These are phyloP conservation scores for Penicillium lividum DNA, from an alignment of 495 filamentous ascomycete genomes.

Conservation along the genomic window DNA sequence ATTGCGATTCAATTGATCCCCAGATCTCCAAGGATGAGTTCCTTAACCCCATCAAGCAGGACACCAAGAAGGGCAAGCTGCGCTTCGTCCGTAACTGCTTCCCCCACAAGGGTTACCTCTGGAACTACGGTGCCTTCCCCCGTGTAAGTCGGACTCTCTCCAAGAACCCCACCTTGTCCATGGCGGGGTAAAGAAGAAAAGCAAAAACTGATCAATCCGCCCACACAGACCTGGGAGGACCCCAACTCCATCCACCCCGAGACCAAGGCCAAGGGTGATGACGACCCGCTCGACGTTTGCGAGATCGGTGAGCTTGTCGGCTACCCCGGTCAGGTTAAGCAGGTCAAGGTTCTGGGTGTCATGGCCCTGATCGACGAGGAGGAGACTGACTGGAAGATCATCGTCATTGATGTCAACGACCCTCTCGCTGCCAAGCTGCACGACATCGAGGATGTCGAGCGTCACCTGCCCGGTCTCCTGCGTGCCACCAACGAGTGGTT, in stretches of 20 bases:
- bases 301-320: slow-evolving; percentile 98
- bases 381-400: slow-evolving; percentile 99
- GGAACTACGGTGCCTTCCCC: slow-evolving; percentile 99
- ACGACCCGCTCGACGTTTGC: slow-evolving; percentile 98
- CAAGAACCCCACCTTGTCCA: background rate
- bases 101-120: slow-evolving; percentile 99
- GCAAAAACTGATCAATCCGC: background rate
- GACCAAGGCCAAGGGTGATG: slow-evolving; percentile 99
- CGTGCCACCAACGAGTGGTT: slow-evolving; percentile 99
- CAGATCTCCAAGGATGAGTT: slow-evolving; percentile 97
- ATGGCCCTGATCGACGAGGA: slow-evolving; percentile 99
- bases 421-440: slow-evolving; percentile 95
- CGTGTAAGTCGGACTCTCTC: slow-evolving; percentile 58
- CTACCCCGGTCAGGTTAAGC: slow-evolving; percentile 94
- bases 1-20: slow-evolving; percentile 18
- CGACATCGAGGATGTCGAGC: slow-evolving; percentile 98
- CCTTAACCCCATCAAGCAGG: slow-evolving; percentile 94
- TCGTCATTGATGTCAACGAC: slow-evolving; percentile 98
- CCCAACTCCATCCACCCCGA: slow-evolving; percentile 93
- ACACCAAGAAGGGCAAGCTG: slow-evolving; percentile 60
- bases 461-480: slow-evolving; percentile 94
- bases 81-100: slow-evolving; percentile 99
- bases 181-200: slow-evolving; percentile 4
- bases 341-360: slow-evolving; percentile 98
- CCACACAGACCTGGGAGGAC: slow-evolving; percentile 94